Base-by-base conservation (phyloP, 1,139 yeast species). In the Nakaseomyces bracarensis region DNA sequence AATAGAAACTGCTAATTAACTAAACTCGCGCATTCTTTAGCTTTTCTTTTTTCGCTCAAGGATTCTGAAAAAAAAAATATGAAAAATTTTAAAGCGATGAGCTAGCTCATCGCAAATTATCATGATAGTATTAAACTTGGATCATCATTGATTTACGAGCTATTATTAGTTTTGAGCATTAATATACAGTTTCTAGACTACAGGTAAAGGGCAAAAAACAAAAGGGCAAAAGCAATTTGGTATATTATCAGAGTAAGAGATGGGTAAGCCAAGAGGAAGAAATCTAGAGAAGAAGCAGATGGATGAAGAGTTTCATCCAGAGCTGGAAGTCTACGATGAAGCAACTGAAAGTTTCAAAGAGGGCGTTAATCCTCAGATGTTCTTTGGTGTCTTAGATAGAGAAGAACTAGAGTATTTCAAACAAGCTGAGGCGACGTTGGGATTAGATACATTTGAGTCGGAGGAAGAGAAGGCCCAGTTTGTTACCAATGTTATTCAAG, bases 321-420 rank as follows among this genome's bases (percentile, higher is more conserved):
- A 40, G 29, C 11, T 39, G 41, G 34, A 30, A n/a, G 16, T 41
- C 14, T 37, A 40, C 25, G 28, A 22, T 25, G 26, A 38, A 11
- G 36, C 15, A 2, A 26, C 9, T 21, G 28, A 30, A n/a, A 36
- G 25, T 10, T 14, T 15, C n/a, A 18, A 21, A 13, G 44, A 35
- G 3, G 29, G 33, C 18, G 20, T 43, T 8, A 45, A 49, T 16
- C 66, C 66, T 49, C 66, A 72, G 31, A 69, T 80, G 31, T 91
- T 89, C 58, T 89, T 80, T 63, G 97, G 97, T 18, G 71, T 89
- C 30, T 82, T 91, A 11, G 95, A 86, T 60, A 66, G 87, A 8
- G 74, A 76, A 38, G 96, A 91, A 62, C 65, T 85, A 38, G 96
- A 86, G 51, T 91, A 91, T 62, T 91, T 89, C 68, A 85, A 85